Evolutionary conservation across 805 yeast genomes (phyloP).

Genomic region (Kuraishia cidri): DNA sequence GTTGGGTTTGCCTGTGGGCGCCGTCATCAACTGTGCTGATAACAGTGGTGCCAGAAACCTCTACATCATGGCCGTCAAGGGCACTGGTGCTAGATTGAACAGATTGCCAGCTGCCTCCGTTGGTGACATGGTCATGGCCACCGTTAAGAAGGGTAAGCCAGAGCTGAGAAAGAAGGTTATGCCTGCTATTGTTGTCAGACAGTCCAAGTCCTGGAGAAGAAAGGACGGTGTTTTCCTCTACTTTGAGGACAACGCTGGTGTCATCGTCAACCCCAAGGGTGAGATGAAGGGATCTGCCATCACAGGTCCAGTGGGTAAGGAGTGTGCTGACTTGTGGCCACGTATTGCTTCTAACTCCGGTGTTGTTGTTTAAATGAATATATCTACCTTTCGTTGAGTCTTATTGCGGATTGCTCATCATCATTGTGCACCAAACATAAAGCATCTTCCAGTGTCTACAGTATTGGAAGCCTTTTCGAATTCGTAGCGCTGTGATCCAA

Average conservation of each 20-base stretch:
- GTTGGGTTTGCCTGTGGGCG: slow-evolving; percentile 99
- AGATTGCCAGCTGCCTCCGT: slow-evolving; percentile 99
- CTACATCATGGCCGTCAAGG: slow-evolving; percentile 97
- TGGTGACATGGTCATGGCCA: slow-evolving; percentile 99
- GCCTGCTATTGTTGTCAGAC: slow-evolving; percentile 99
- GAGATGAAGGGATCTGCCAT: slow-evolving; percentile 99
- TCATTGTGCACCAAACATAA: neutral
- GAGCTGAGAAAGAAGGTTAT: slow-evolving; percentile 99
- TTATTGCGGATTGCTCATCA: slow-evolving; percentile 1
- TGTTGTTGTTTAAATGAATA: slow-evolving; percentile 84
- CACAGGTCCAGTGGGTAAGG: slow-evolving; percentile 99
- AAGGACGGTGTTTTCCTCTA: slow-evolving; percentile 99
- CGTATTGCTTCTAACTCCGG: slow-evolving; percentile 99
- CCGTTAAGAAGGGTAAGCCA: slow-evolving; percentile 99
- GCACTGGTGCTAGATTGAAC: slow-evolving; percentile 99
- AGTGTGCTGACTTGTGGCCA: slow-evolving; percentile 99
- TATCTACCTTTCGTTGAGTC: slow-evolving; percentile 1
- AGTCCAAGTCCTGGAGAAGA: slow-evolving; percentile 99
- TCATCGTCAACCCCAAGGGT: slow-evolving; percentile 99
- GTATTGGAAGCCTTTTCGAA: no score
- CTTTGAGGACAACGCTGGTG: slow-evolving; percentile 99
- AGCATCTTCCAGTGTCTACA: no score
- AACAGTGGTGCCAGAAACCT: slow-evolving; percentile 99
- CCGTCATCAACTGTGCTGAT: slow-evolving; percentile 99
- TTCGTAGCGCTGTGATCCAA: no score